Conservation (phyloP, 129 eudicot species). For the Chrysanthemum makinoi region DNA sequence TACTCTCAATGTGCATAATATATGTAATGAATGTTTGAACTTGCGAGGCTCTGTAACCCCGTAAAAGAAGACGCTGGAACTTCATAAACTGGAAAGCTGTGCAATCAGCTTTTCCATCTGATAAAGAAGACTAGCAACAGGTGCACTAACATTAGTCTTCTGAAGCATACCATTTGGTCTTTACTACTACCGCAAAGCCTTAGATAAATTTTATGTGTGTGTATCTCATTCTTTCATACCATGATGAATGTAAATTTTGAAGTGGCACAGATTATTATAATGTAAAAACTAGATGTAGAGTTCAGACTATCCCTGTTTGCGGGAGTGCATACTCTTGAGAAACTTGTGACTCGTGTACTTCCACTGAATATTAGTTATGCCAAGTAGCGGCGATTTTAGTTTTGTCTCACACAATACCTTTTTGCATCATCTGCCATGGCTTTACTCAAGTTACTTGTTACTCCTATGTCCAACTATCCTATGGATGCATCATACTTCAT, state of each 20-base stretch:
- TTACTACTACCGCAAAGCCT: slow-evolving; percentile 13
- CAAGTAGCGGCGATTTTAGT: neutral
- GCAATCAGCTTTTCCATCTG: slow-evolving; percentile 62
- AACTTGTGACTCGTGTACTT: slow-evolving; percentile 7
- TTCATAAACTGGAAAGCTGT: slow-evolving; percentile 71
- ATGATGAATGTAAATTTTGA: slow-evolving; percentile 30
- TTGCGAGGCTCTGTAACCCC: slow-evolving; percentile 84
- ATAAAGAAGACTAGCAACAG: slow-evolving; percentile 42
- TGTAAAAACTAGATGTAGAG: slow-evolving; percentile 29
- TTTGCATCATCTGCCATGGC: neutral
- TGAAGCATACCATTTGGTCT: slow-evolving; percentile 17
- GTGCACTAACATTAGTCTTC: slow-evolving; percentile 15
- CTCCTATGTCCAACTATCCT: neutral
- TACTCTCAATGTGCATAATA: neutral
- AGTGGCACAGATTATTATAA: slow-evolving; percentile 14
- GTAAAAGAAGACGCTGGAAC: slow-evolving; percentile 89
- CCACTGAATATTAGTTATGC: slow-evolving; percentile 14
- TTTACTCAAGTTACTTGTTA: neutral
- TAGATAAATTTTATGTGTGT: slow-evolving; percentile 28
- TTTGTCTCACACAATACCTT: neutral
- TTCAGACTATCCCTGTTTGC: slow-evolving; percentile 20
- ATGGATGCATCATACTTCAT: slow-evolving; percentile 10
- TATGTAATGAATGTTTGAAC: slow-evolving; percentile 1
- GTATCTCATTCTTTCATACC: slow-evolving; percentile 40
- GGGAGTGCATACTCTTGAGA: neutral